Evolutionary conservation across 352 stramenopile species (phyloP).

Genomic region (Phytophthora macrochlamydospora): DNA sequence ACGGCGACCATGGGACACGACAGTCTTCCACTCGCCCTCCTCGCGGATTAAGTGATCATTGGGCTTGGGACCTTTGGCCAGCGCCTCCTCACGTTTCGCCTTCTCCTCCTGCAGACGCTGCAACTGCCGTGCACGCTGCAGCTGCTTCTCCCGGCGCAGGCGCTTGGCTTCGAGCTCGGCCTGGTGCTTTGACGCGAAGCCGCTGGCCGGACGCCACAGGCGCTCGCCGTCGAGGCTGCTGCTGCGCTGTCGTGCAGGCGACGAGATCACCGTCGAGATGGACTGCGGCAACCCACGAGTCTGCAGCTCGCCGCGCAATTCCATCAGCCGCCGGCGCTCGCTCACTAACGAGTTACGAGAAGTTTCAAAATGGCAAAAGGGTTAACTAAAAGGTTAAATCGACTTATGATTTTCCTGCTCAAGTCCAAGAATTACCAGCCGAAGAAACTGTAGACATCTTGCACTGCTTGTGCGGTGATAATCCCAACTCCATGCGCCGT

Average conservation of each 20-base stretch:
- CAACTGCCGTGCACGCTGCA: slow-evolving; percentile 24
- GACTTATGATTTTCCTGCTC: no score
- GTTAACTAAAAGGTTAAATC: no score
- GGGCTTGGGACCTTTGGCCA: slow-evolving; percentile 24
- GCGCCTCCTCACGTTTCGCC: slow-evolving; percentile 14
- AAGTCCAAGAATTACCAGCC: no score
- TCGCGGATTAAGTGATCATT: slow-evolving; percentile 28
- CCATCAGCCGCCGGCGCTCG: slow-evolving; percentile 21
- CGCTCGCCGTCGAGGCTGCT: slow-evolving; percentile 37
- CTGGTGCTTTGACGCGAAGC: slow-evolving; percentile 43
- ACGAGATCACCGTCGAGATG: slow-evolving; percentile 8
- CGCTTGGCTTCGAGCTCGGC: slow-evolving; percentile 37
- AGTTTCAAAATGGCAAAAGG: no score
- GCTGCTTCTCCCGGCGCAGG: slow-evolving; percentile 24
- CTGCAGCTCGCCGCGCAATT: slow-evolving; percentile 23
- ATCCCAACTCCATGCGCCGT: no score
- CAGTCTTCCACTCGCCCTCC: slow-evolving; percentile 45
- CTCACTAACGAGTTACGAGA: not conserved
- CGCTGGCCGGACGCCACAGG: slow-evolving; percentile 39
- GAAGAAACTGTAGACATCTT: no score
- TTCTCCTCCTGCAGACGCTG: slow-evolving; percentile 33
- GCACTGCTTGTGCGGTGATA: no score
- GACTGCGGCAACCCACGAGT: slow-evolving; percentile 16
- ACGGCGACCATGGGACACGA: slow-evolving; percentile 38
- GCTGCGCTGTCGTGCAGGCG: slow-evolving; percentile 18